A percentile compares a stretch with the other conserved stretches of the same genome.
Conservation (phyloP, 2,329 filamentous ascomycete genomes). For the Trichoderma sp. region DNA sequence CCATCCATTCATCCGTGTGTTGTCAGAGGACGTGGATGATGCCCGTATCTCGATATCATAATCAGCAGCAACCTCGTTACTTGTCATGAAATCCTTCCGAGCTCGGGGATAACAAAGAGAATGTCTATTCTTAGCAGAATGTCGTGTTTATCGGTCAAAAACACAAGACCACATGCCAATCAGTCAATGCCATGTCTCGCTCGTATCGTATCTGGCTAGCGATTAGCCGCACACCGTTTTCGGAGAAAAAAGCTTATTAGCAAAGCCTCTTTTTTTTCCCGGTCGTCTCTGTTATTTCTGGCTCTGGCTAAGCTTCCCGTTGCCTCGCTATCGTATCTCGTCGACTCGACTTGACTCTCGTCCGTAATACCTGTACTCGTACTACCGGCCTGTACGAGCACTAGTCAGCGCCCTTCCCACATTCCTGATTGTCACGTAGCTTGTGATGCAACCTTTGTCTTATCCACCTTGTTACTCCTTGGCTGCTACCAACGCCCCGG, state of each 20-base stretch:
- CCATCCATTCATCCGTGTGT: neutral
- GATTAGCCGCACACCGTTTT: neutral
- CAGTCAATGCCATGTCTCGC: neutral
- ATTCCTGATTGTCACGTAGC: conserved; percentile 20
- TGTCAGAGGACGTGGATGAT: neutral
- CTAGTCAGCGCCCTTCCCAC: conserved; percentile 18
- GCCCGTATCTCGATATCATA: conserved; percentile 3
- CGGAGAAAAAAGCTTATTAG: neutral
- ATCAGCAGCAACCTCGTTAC: neutral
- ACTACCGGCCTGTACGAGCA: neutral
- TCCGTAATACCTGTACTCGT: neutral
- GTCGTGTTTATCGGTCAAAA: neutral
- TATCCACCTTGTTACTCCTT: conserved; percentile 10
- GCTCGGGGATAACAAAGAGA: neutral
- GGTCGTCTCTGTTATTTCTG: neutral
- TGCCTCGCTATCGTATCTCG: neutral
- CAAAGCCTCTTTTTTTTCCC: neutral
- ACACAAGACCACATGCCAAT: neutral
- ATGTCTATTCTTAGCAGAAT: neutral
- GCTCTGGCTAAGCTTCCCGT: neutral
- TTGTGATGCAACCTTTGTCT: conserved; percentile 17
- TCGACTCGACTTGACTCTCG: no score
- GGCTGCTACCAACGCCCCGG: conserved; percentile 20
- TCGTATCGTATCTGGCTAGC: neutral
- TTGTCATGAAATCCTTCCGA: neutral